phyloP scores from a whole-genome alignment of 2,329 filamentous ascomycete species.

The Aspergillus ochraceoroseus region DNA sequence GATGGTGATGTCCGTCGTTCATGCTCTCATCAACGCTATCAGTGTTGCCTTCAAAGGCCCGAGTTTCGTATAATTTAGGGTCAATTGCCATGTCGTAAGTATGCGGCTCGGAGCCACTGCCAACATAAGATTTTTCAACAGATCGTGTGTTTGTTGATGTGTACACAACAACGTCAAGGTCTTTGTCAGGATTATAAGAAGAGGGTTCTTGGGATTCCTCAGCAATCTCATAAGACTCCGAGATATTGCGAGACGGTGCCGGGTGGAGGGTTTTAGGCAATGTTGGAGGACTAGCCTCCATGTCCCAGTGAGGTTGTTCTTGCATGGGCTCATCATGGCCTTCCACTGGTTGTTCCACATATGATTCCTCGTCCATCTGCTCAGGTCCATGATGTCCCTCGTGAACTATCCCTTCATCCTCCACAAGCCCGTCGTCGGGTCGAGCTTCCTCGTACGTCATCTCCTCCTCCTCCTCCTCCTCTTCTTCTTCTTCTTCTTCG shows the following conservation, averaged over 20 bases:
- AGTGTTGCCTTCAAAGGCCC: neutral
- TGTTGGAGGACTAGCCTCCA: neutral
- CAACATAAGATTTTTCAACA: conserved; percentile 10
- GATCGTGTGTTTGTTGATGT: conserved; percentile 15
- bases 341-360: neutral
- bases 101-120: neutral
- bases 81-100: conserved; percentile 11
- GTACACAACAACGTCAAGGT: conserved; percentile 19
- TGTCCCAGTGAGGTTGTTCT: neutral
- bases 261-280: neutral
- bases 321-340: neutral
- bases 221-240: neutral
- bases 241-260: neutral
- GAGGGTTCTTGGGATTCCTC: conserved; percentile 4
- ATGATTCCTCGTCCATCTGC: neutral
- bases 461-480: conserved; percentile 2
- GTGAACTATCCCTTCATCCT: neutral
- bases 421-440: neutral
- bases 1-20: no score
- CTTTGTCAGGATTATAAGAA: conserved; percentile 9
- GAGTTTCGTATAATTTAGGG: conserved; percentile 10
- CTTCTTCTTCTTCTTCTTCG: neutral
- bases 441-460: conserved; percentile 1
- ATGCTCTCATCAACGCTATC: no score
- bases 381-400: neutral